Percentiles rank a stretch among this genome's conserved stretches.
Conservation (phyloP, 768 basidiomycete species). For the Hebeloma cylindrosporum region DNA sequence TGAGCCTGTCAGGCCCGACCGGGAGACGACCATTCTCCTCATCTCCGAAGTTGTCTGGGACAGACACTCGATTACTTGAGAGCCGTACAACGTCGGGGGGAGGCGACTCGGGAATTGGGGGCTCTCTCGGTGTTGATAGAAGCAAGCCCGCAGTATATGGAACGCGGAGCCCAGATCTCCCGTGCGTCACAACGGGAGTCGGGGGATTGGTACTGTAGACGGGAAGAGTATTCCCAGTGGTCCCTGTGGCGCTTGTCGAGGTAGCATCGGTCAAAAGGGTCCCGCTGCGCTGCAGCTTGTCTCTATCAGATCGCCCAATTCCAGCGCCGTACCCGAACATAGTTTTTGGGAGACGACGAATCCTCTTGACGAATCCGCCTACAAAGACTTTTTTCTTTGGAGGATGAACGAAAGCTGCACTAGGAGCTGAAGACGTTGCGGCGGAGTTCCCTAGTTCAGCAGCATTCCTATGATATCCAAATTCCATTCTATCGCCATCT, state of each 20-base stretch:
- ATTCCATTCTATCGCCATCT: not conserved
- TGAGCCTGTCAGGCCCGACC: constrained; percentile 10
- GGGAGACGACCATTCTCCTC: constrained; percentile 18
- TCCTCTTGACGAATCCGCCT: constrained; percentile 36
- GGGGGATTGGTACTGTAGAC: constrained; percentile 33
- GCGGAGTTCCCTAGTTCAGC: not conserved
- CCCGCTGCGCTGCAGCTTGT: constrained; percentile 20
- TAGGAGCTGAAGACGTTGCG: not conserved
- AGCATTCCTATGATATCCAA: not conserved
- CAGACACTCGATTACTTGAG: constrained; percentile 24
- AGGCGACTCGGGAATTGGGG: constrained; percentile 17
- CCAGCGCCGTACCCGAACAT: constrained; percentile 30
- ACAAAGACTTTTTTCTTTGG: constrained; percentile 32
- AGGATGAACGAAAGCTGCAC: constrained; percentile 6
- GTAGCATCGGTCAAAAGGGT: constrained; percentile 29
- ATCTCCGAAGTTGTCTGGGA: constrained; percentile 23
- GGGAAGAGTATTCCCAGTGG: constrained; percentile 28
- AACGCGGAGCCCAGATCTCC: constrained; percentile 12
- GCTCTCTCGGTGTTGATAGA: constrained; percentile 29
- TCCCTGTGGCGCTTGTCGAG: constrained; percentile 6
- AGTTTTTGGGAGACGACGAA: constrained; percentile 33
- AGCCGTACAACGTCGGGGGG: constrained; percentile 23
- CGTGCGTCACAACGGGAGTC: constrained; percentile 22
- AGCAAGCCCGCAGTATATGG: constrained; percentile 7
- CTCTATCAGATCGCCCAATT: constrained; percentile 18